Conservation (phyloP, 1,284 basidiomycete genomes). For the Polyporus tsugae region DNA sequence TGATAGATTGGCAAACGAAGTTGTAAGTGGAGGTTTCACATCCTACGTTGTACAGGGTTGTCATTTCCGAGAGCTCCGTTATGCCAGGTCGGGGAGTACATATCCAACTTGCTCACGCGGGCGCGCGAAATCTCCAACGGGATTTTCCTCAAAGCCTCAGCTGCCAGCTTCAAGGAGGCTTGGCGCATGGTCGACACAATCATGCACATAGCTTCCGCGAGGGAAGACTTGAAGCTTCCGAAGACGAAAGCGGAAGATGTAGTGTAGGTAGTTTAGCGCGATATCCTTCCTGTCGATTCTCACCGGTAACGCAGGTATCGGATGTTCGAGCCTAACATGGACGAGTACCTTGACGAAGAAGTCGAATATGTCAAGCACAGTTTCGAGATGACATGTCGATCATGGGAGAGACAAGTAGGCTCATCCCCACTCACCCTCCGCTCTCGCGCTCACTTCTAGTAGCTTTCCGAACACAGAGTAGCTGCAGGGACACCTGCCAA, state of each 20-base stretch:
- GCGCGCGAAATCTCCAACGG: constrained; percentile 81
- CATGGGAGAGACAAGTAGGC: constrained; percentile 79
- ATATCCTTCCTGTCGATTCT: neutral
- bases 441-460: neutral
- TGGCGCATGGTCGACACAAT: constrained; percentile 87
- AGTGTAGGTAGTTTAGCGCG: constrained; percentile 58
- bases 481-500: constrained; percentile 44
- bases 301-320: constrained; percentile 65
- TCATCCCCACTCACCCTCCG: neutral
- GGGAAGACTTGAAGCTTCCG: constrained; percentile 37
- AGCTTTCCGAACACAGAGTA: constrained; percentile 37
- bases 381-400: constrained; percentile 80
- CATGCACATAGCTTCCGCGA: constrained; percentile 54
- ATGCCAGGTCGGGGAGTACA: constrained; percentile 85
- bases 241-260: constrained; percentile 77
- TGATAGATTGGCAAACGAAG: constrained; percentile 79
- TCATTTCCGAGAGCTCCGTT: neutral
- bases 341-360: constrained; percentile 96
- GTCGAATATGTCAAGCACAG: constrained; percentile 81
- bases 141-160: constrained; percentile 85
- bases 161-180: constrained; percentile 89
- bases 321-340: constrained; percentile 96
- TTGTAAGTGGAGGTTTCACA: constrained; percentile 55
- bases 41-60: neutral
- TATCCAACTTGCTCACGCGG: constrained; percentile 78